Base-by-base conservation (phyloP, 345 rosid species). In the Anastatica hierochuntica region DNA sequence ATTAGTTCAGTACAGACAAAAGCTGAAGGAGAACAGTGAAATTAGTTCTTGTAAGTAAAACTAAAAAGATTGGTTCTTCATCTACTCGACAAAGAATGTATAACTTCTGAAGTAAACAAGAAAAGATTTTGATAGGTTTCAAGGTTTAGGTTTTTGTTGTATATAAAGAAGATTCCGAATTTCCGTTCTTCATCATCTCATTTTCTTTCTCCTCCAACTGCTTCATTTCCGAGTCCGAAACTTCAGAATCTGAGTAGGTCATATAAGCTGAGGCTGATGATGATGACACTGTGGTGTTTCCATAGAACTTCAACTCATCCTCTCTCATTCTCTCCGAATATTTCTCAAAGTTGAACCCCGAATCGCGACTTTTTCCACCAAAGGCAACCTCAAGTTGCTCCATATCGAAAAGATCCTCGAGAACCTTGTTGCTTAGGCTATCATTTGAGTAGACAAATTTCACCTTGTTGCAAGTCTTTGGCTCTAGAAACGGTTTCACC, bases 1-100 rank as follows among this genome's bases (percentile, higher is more conserved):
- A 33, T 73, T 87, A 71, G 96, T 95, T 57, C 86, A 72, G 49
- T 87, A 90, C 74, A 80, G 89, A 77, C 94, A 87, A 77, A 82
- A 79, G 66, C 63, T 90, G 51, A n/a, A n/a, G 39, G 96, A 86
- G 38, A 81, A 27, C 36, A 85, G 31, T 76, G 70, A 69, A 65
- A 38, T 50, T n/a, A 53, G 46, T 58, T 43, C 47, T 17, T 35
- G n/a, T 18, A 56, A 48, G 63, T 24, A 21, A 30, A 23, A 23
- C 23, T 29, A 8, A 29, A 21, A 40, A 39, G 3, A 23, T 41
- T 41, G 40, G 42, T 53, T 63, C 42, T 24, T 62, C 8, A 9
- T 63, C 49, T 50, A 50, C 55, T 15, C 52, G 63, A 56, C 15
- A 12, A 41, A 2, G 44, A n/a, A n/a, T n/a, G n/a, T n/a, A n/a